Evolutionary conservation across 2,329 filamentous ascomycete genomes (phyloP).

Genomic region (Moelleriella libera): DNA sequence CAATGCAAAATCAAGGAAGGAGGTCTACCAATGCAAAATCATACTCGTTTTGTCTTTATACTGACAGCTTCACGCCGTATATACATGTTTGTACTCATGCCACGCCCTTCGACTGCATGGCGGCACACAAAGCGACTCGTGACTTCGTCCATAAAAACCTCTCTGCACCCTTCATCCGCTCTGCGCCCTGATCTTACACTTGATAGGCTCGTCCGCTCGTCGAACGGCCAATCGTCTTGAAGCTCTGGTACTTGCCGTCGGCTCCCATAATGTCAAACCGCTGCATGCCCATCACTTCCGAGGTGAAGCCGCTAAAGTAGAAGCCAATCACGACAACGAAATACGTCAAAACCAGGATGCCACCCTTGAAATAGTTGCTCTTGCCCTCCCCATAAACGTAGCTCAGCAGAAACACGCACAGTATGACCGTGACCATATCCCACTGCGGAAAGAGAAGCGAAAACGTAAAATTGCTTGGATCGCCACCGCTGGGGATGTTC

Average conservation of each 20-base stretch:
- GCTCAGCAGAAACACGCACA: slow-evolving; percentile 90
- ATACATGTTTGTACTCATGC: too few relatives aligned
- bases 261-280: slow-evolving; percentile 39
- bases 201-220: slow-evolving; percentile 16
- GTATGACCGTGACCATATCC: slow-evolving; percentile 95
- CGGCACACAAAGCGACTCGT: not conserved
- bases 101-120: not conserved
- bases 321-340: slow-evolving; percentile 85
- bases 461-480: slow-evolving; percentile 49
- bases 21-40: too few relatives aligned
- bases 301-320: slow-evolving; percentile 58
- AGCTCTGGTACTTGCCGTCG: slow-evolving; percentile 34
- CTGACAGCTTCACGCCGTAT: too few relatives aligned
- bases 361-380: slow-evolving; percentile 99
- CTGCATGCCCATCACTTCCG: slow-evolving; percentile 26
- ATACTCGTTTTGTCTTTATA: too few relatives aligned
- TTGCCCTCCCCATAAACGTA: slow-evolving; percentile 98
- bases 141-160: not conserved
- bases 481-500: slow-evolving; percentile 19
- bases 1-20: too few relatives aligned
- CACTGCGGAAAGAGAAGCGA: slow-evolving; percentile 93
- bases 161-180: not conserved
- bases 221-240: slow-evolving; percentile 38
- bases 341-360: slow-evolving; percentile 85
- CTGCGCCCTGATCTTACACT: slow-evolving; percentile 1